Conservation (phyloP, 805 yeast species). For the Nakazawaea holstii region DNA sequence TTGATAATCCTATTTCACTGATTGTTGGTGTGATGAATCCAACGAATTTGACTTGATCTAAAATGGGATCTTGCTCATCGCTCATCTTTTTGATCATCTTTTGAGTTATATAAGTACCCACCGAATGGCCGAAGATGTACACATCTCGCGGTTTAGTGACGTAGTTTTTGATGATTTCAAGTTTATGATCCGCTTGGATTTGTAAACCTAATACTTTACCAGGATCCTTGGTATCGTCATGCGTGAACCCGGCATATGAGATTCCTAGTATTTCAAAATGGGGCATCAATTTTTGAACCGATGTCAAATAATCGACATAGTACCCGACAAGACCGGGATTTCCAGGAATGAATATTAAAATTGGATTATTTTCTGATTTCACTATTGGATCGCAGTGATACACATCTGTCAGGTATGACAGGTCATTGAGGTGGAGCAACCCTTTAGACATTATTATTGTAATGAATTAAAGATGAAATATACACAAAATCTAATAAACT, state of each 20-base stretch:
- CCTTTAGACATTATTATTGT: background rate
- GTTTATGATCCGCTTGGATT: constrained; percentile 56
- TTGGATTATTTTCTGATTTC: constrained; percentile 17
- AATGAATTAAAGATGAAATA: background rate
- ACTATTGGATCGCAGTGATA: constrained; percentile 18
- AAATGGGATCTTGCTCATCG: constrained; percentile 20
- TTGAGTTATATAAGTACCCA: constrained; percentile 64
- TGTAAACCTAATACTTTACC: constrained; percentile 32
- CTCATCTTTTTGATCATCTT: constrained; percentile 33
- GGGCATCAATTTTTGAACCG: constrained; percentile 36
- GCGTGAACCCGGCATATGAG: constrained; percentile 59
- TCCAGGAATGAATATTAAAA: constrained; percentile 65
- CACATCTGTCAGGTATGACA: constrained; percentile 24
- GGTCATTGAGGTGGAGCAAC: background rate
- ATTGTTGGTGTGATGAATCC: constrained; percentile 72
- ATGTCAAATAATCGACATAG: constrained; percentile 48
- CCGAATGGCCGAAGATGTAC: constrained; percentile 60
- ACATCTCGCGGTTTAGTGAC: constrained; percentile 28
- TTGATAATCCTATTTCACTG: constrained; percentile 46
- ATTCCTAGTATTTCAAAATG: constrained; percentile 48
- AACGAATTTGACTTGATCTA: constrained; percentile 32
- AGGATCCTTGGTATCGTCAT: constrained; percentile 13
- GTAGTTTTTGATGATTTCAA: constrained; percentile 37
- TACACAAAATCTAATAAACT: no score
- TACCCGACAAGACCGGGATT: constrained; percentile 71